Base-by-base conservation (phyloP, 2,329 filamentous ascomycete species). In the Monilinia fructicola region DNA sequence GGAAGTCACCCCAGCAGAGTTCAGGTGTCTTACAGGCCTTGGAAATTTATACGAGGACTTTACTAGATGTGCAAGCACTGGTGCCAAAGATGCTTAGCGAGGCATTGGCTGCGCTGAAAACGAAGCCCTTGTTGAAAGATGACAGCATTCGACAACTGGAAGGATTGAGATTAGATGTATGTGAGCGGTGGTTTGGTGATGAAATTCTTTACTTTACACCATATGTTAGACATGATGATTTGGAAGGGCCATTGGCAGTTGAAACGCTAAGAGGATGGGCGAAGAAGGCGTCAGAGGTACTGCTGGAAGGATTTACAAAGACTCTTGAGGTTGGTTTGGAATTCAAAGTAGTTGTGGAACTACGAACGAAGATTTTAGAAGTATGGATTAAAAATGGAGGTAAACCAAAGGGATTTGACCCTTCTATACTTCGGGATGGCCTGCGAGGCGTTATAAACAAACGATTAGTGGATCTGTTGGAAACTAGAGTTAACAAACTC, bases 201-300 rank as follows among this genome's bases (percentile, higher is more conserved):
- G 92, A 96, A 68, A 90, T 97, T 53, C 86, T 86, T 56, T 90
- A 90, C 70, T 97, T 96, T 75, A 94, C 88, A 0, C 93, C 93
- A 0, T 97, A 92, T 79, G 90, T 96, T 46, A 87, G 91, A 40
- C 88, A 96, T 72, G 91, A 93, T 71, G 90, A 95, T 71, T 77
- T 91, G 5, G 84, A 87, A 31, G 85, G 84, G 26, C 78, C 81
- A 31, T 83, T 87, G 68, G 85, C 86, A 0, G 82, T 83, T 53
- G 83, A 86, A 2, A 86, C 86, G 77, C 81, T 92, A 18, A 82
- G 82, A 28, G 76, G 75, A 38, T 93, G 90, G 90, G 86, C 87
- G 0, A 81, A 81, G 61, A 82, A 83, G 61, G 87, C 87, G 1
- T 84, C 86, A 23, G 79, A 84, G 54, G 81, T 83, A 10, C 79